A percentile compares a stretch with the other conserved stretches of the same genome.
Evolutionary conservation across 768 basidiomycete genomes (phyloP).

Genomic region (Tricholoma hemisulphureum): DNA sequence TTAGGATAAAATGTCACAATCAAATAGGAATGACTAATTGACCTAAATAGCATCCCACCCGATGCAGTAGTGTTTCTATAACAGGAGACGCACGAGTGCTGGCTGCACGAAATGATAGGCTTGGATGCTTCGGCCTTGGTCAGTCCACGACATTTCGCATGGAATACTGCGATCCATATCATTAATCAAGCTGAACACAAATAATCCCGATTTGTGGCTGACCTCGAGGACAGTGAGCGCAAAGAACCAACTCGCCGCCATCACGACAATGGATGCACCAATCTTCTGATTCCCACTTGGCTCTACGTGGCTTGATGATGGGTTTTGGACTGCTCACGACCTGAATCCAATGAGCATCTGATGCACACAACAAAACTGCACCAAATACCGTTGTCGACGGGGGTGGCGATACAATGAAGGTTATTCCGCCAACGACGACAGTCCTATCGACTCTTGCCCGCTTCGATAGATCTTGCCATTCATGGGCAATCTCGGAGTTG

Average conservation of each 20-base stretch:
- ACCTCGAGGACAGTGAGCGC: slow-evolving; percentile 56
- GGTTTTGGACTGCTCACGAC: background rate
- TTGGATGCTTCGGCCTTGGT: slow-evolving; percentile 28
- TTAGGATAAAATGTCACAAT: background rate
- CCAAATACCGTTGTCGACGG: background rate
- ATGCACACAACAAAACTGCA: background rate
- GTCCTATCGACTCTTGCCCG: slow-evolving; percentile 40
- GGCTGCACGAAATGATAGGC: slow-evolving; percentile 37
- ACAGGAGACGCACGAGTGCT: slow-evolving; percentile 51
- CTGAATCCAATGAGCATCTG: slow-evolving; percentile 6
- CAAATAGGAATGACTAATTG: slow-evolving; percentile 1
- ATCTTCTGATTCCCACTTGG: slow-evolving; percentile 51
- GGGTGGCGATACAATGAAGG: slow-evolving; percentile 23
- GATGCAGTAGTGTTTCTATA: slow-evolving; percentile 41
- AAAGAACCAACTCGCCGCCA: slow-evolving; percentile 52
- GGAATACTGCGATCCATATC: slow-evolving; percentile 49
- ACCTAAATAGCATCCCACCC: slow-evolving; percentile 63
- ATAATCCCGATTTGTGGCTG: slow-evolving; percentile 4
- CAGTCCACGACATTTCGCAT: slow-evolving; percentile 46
- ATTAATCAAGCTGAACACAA: background rate
- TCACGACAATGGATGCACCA: slow-evolving; percentile 60
- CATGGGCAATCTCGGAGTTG: slow-evolving; percentile 42
- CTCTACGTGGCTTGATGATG: slow-evolving; percentile 28
- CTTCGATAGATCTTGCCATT: slow-evolving; percentile 48
- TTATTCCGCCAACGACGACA: slow-evolving; percentile 30